A percentile compares a stretch with the other conserved stretches of the same genome.
Conservation (phyloP, 805 yeast genomes). For the Martiniozyma abietophila region DNA sequence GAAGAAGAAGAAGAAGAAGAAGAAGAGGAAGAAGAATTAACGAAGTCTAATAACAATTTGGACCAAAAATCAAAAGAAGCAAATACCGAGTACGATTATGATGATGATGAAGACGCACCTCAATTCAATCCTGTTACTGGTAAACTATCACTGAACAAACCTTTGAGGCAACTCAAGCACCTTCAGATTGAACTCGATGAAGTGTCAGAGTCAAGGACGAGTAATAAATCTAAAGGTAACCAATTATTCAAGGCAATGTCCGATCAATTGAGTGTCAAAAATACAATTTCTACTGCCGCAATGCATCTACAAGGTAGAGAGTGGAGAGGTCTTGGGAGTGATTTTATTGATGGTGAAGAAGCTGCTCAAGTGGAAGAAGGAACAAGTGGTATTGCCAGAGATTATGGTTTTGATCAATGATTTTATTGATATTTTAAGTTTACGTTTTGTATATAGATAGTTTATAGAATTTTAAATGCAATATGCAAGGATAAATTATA, state of each 20-base stretch:
- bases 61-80: constrained; percentile 15
- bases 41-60: neutral
- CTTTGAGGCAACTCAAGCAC: constrained; percentile 60
- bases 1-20: constrained; percentile 20
- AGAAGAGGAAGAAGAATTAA: constrained; percentile 5
- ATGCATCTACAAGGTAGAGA: constrained; percentile 53
- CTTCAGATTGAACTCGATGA: constrained; percentile 45
- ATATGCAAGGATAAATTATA: no score
- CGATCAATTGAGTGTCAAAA: constrained; percentile 52
- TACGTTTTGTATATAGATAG: no score
- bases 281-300: constrained; percentile 87
- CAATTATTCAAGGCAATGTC: constrained; percentile 50
- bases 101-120: constrained; percentile 55
- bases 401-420: constrained; percentile 42
- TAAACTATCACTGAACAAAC: constrained; percentile 57
- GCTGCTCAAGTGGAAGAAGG: constrained; percentile 85
- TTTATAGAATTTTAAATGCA: no score
- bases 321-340: constrained; percentile 93
- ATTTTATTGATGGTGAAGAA: constrained; percentile 40
- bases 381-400: constrained; percentile 80
- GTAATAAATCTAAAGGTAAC: constrained; percentile 18
- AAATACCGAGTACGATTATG: constrained; percentile 22
- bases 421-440: no score
- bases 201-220: constrained; percentile 18
- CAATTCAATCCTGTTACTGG: constrained; percentile 89